Conservation (phyloP, 208 protist species). For the Acanthamoeba royreba region DNA sequence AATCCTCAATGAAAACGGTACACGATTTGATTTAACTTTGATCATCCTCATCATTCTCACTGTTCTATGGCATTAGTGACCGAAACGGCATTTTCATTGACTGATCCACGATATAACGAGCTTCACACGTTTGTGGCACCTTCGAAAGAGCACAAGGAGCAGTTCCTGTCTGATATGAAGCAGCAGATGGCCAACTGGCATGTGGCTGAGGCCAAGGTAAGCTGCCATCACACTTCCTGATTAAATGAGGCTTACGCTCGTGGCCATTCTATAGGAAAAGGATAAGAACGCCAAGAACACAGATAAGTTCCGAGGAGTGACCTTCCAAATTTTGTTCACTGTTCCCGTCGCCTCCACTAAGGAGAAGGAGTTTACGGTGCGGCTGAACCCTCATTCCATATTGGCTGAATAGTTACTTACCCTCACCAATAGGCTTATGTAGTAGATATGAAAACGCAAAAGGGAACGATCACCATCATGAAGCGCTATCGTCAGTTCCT, state of each 20-base stretch:
- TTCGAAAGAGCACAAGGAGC: background rate
- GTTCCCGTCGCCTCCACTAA: background rate
- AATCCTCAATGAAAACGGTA: conserved; percentile 20
- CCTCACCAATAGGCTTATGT: background rate
- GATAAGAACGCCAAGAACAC: background rate
- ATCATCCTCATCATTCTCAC: background rate
- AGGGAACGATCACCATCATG: conserved; percentile 31
- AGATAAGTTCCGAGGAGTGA: background rate
- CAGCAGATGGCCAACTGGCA: background rate
- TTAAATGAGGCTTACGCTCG: background rate
- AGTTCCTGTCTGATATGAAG: background rate
- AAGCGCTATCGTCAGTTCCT: conserved; percentile 45
- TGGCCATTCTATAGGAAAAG: background rate
- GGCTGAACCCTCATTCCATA: background rate
- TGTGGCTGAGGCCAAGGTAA: background rate
- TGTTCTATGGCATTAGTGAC: background rate
- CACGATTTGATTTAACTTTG: background rate
- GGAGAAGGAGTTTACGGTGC: conserved; percentile 8
- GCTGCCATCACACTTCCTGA: background rate
- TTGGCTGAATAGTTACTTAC: background rate
- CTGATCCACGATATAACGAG: conserved; percentile 5
- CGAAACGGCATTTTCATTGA: background rate
- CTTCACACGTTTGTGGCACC: background rate
- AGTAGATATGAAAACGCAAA: conserved; percentile 3
- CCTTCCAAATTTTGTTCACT: conserved; percentile 27